Evolutionary conservation across 1,139 yeast genomes (phyloP), one percentile per base, ranked within the genome.

Genomic region (Zygosaccharomyces sapae): DNA sequence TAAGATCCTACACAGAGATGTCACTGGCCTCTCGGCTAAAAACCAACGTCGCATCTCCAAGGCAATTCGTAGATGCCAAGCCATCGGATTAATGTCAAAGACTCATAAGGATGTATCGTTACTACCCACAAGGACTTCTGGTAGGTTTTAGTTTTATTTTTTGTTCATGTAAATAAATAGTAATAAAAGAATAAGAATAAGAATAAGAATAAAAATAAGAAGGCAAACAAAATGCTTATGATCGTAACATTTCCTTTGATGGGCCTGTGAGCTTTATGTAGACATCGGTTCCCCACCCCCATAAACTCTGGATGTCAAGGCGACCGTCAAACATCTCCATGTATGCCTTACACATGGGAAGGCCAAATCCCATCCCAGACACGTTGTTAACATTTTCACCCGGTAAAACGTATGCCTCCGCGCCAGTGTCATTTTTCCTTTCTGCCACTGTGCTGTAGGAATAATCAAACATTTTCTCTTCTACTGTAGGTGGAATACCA

Each of bases 311-410:
- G 33, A 90, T 73, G 35, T 83, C 82, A 52, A 90, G 75, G 66
- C 76, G 79, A 1, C 97, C 97, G 35, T 81, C 82, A 61, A 83
- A 82, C 59, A 81, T 74, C 60, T 79, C 83, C 33, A 83, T 79
- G 58, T 83, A 83, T 0, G 86, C 83, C 59, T 79, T 78, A 69
- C 92, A 86, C 51, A 90, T 70, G 1, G 97, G 97, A 45, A 90
- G 68, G 0, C 98, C 98, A 62, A 88, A 90, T 0, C 98, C 98
- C 86, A 92, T 84, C 0, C 98, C 98, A 0, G 97, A 96, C 30
- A 89, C 87, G 5, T 80, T 76, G 58, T 83, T 80, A 0, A 84
- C 83, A 1, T 83, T 86, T 33, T 71, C 75, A 61, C 89, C 94
- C 0, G 94, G 94, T 16, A 86, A 81, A 16, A 79, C 77, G 58